Evolutionary conservation across 2,329 filamentous ascomycete species (phyloP).

Genomic region (Ophiostoma australiae): DNA sequence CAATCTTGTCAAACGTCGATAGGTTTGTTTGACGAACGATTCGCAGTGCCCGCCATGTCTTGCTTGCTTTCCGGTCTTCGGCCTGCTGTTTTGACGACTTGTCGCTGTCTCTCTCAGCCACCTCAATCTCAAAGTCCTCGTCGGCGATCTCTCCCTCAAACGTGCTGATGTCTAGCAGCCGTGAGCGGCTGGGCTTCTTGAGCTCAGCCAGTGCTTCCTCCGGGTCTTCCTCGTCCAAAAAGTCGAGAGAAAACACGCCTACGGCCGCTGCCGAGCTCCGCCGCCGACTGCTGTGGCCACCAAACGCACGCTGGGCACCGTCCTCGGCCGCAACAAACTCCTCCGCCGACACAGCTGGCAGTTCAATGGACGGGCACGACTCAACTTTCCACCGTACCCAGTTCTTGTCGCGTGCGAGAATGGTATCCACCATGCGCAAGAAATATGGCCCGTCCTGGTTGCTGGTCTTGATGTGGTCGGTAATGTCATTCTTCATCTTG

Average conservation of each 20-base stretch:
- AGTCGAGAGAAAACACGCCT: slow-evolving; percentile 70
- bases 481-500: slow-evolving; percentile 72
- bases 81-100: slow-evolving; percentile 51
- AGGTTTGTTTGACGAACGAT: slow-evolving; percentile 71
- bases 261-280: slow-evolving; percentile 64
- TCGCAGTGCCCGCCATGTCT: slow-evolving; percentile 83
- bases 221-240: slow-evolving; percentile 64
- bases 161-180: slow-evolving; percentile 62
- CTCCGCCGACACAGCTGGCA: slow-evolving; percentile 62
- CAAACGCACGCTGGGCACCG: slow-evolving; percentile 60
- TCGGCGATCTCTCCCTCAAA: slow-evolving; percentile 70
- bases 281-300: slow-evolving; percentile 60
- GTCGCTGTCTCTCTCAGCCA: slow-evolving; percentile 54
- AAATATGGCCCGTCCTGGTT: slow-evolving; percentile 82
- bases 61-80: slow-evolving; percentile 73
- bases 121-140: slow-evolving; percentile 81
- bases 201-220: slow-evolving; percentile 61
- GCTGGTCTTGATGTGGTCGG: slow-evolving; percentile 74
- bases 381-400: slow-evolving; percentile 99
- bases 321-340: slow-evolving; percentile 66
- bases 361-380: slow-evolving; percentile 81
- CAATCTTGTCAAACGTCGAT: slow-evolving; percentile 77
- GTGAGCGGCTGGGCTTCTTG: slow-evolving; percentile 59
- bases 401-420: slow-evolving; percentile 92
- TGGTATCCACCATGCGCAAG: slow-evolving; percentile 92